A percentile compares a stretch with the other conserved stretches of the same genome.
Conservation (phyloP, 2,329 filamentous ascomycete species). For the Pseudocercospora eumusae region DNA sequence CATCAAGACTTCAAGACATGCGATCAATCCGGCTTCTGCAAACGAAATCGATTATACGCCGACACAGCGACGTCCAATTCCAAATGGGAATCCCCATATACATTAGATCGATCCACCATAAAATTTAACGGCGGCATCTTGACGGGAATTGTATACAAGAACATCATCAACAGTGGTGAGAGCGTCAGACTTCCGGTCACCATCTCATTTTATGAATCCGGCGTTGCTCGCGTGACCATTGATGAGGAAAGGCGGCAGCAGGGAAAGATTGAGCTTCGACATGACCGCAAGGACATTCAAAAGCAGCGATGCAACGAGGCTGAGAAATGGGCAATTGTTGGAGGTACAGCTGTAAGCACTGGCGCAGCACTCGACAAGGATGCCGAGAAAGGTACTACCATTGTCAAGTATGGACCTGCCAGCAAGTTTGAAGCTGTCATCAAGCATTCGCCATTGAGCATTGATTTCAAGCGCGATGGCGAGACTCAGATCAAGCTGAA, state of each 20-base stretch:
- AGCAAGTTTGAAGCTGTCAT: conserved; percentile 80
- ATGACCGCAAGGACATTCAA: conserved; percentile 71
- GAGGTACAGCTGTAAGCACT: conserved; percentile 72
- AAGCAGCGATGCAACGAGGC: conserved; percentile 96
- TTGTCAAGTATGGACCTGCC: conserved; percentile 74
- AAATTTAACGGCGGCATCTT: conserved; percentile 78
- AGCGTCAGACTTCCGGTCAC: conserved; percentile 78
- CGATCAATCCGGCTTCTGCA: conserved; percentile 94
- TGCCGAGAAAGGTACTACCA: conserved; percentile 67
- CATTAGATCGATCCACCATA: conserved; percentile 69
- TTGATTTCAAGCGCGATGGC: conserved; percentile 85
- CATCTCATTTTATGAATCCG: conserved; percentile 85
- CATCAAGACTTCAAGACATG: conserved; percentile 98
- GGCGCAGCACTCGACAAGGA: conserved; percentile 68
- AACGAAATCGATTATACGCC: conserved; percentile 86
- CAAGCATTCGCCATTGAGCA: conserved; percentile 75
- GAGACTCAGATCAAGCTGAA: conserved; percentile 84
- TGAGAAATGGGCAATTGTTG: conserved; percentile 81
- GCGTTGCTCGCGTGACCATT: conserved; percentile 80
- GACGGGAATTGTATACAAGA: conserved; percentile 79
- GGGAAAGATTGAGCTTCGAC: conserved; percentile 82
- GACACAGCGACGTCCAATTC: conserved; percentile 69
- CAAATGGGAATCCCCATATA: conserved; percentile 79
- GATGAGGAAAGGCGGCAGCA: conserved; percentile 91
- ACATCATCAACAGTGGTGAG: conserved; percentile 63